phyloP scores from a whole-genome alignment of 495 filamentous ascomycete genomes.

The Penicillium ucsense region DNA sequence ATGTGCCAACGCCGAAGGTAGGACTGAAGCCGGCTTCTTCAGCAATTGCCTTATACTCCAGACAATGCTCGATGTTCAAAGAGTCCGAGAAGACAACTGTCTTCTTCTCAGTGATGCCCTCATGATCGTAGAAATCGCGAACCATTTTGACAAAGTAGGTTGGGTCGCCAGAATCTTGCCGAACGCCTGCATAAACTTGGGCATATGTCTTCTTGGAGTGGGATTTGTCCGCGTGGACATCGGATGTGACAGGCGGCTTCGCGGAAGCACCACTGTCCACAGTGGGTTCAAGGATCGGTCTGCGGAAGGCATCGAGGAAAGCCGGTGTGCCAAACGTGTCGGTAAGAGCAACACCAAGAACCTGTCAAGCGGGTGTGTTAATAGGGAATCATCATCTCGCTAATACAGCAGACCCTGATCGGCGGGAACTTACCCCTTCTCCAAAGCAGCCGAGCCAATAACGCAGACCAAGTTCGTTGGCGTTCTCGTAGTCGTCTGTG shows the following conservation, averaged over 20 bases:
- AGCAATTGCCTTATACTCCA: conserved; percentile 76
- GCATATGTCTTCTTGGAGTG: conserved; percentile 54
- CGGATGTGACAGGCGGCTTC: conserved; percentile 13
- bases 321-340: conserved; percentile 93
- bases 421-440: conserved; percentile 48
- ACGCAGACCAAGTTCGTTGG: conserved; percentile 70
- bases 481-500: conserved; percentile 70
- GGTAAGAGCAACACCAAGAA: conserved; percentile 87
- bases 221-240: conserved; percentile 5
- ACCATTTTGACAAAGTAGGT: conserved; percentile 70
- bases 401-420: too few relatives aligned
- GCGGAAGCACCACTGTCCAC: conserved; percentile 20
- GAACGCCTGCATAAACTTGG: conserved; percentile 74
- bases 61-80: conserved; percentile 78
- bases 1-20: conserved; percentile 89
- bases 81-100: conserved; percentile 97
- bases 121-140: conserved; percentile 72
- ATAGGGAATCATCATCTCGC: not conserved
- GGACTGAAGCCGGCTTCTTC: conserved; percentile 73
- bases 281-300: conserved; percentile 33
- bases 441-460: conserved; percentile 92
- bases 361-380: conserved; percentile 22
- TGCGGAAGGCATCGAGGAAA: conserved; percentile 76
- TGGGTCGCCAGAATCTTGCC: conserved; percentile 93
- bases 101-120: conserved; percentile 74